Evolutionary conservation across 2,329 filamentous ascomycete genomes (phyloP), one percentile per base, ranked within the genome.

Genomic region (Curvularia sp.): DNA sequence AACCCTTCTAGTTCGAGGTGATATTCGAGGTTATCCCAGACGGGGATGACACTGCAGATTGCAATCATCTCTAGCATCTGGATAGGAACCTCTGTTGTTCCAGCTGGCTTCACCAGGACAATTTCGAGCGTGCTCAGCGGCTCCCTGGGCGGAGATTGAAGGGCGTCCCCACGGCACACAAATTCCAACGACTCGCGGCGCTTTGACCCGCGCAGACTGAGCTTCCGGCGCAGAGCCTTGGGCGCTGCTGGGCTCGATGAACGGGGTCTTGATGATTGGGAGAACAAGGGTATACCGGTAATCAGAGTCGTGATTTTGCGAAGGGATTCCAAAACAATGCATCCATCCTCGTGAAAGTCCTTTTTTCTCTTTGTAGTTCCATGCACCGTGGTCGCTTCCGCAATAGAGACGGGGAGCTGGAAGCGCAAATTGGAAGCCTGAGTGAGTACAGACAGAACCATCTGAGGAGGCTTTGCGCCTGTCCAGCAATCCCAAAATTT

Each of bases 381-480:
- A 10, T 60, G 61, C 31, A 54, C 53, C 8, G 48, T 51, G 22
- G 50, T 47, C 4, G 64, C 53, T 43, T 70, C 68, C 9, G 61
- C 63, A 22, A 65, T 66, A 5, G 68, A 66, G 2, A 70, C 66
- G 6, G 70, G 67, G n/a, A 72, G 61, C 24, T 68, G 64, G 24
- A 72, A 49, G 26, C 64, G 59, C 1, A 72, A 30, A 26, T 62
- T 67, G 4, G 58, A 67, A 20, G 68, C 55, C 20, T 48, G 62
- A 2, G 38, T 49, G n/a, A 72, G 58, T 28, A 65, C 59, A 5
- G 58, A 52, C 12, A 53, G 58, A 5, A 71, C 64, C 60, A 66
- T 64, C 6, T 58, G 52, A 4, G 70, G 70, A 13, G 57, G 48
- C 1, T 62, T 58, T 6, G 55, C 53, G 12, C 33, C 42, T 24